Conservation (phyloP, 2,329 filamentous ascomycete genomes). For the Ascochyta pisi region DNA sequence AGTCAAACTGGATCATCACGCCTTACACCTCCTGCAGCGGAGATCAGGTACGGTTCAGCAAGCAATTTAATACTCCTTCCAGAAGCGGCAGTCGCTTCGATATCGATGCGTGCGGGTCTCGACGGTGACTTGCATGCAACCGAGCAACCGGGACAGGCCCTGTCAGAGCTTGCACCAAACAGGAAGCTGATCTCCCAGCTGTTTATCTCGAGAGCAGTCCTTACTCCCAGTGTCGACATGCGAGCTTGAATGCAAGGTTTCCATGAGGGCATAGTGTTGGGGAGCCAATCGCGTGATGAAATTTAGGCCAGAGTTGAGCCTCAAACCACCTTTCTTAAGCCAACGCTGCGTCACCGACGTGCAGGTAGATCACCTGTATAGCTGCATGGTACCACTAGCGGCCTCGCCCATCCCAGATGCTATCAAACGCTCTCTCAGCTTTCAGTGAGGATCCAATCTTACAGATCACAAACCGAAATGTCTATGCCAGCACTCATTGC, state of each 20-base stretch:
- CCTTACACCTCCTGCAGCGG: slow-evolving; percentile 1
- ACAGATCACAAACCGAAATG: neutral
- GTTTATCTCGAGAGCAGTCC: slow-evolving; percentile 26
- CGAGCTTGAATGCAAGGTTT: neutral
- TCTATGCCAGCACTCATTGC: neutral
- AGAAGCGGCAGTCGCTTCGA: slow-evolving; percentile 27
- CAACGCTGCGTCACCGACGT: slow-evolving; percentile 8
- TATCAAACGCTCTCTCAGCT: slow-evolving; percentile 2
- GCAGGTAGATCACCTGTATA: slow-evolving; percentile 16
- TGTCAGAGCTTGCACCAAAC: slow-evolving; percentile 20
- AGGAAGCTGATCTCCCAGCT: slow-evolving; percentile 25
- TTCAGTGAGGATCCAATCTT: slow-evolving; percentile 1
- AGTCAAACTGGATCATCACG: neutral
- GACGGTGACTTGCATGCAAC: slow-evolving; percentile 33
- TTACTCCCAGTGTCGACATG: neutral
- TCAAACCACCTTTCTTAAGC: slow-evolving; percentile 4
- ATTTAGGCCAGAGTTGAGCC: slow-evolving; percentile 1
- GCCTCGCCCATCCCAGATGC: slow-evolving; percentile 12
- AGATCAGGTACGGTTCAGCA: slow-evolving; percentile 10
- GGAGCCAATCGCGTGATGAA: neutral
- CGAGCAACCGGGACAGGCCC: slow-evolving; percentile 36
- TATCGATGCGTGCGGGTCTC: slow-evolving; percentile 32
- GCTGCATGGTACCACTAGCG: slow-evolving; percentile 15
- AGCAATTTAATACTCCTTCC: slow-evolving; percentile 7
- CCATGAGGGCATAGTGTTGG: neutral